Evolutionary conservation across 140 eudicot species (phyloP), one percentile per base, ranked within the genome.

Genomic region (Cichorium intybus): DNA sequence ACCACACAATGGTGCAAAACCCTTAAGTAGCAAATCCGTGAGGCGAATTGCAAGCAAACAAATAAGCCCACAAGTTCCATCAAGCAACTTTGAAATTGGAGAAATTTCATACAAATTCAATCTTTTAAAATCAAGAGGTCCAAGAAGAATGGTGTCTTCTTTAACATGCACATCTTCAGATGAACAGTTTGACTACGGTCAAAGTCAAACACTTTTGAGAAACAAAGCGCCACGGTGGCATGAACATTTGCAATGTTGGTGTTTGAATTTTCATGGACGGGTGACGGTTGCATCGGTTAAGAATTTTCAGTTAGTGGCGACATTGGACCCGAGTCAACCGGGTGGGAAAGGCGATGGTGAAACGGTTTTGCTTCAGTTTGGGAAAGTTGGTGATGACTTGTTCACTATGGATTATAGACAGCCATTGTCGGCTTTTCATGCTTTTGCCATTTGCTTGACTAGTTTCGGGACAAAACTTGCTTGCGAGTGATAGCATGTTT

Each of bases 391-490:
- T 15, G 95, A 90, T 45, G 90, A 90, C 22, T 61, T 74, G 64
- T 90, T 90, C 62, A 90, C 96, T 2, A 90, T 90, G 97, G 97
- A 90, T 39, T 90, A 75, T 60, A 75, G 94, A 58, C 87, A 84
- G 60, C 97, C 97, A 3, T 54, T 90, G 46, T 90, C 97, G 5
- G 90, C 97, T 1, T 90, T 90, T 68, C 95, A 84, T 54, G 97
- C 97, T 0, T 90, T 90, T 46, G 97, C 97, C 21, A 82, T 90
- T 59, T 90, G 95, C 43, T 73, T 90, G 27, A 82, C 97, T 37
- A 90, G 97, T 72, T 90, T 90, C 20, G 97, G 96, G 37, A 87
- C 95, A n/a, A 90, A 90, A 69, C 84, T 87, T 67, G 97, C 97
- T 5, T 90, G 97, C 24, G 97, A 90, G 64, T 88, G 48, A 82